Conservation (phyloP, 2,329 filamentous ascomycete genomes). For the Clarireedia monteithiana region DNA sequence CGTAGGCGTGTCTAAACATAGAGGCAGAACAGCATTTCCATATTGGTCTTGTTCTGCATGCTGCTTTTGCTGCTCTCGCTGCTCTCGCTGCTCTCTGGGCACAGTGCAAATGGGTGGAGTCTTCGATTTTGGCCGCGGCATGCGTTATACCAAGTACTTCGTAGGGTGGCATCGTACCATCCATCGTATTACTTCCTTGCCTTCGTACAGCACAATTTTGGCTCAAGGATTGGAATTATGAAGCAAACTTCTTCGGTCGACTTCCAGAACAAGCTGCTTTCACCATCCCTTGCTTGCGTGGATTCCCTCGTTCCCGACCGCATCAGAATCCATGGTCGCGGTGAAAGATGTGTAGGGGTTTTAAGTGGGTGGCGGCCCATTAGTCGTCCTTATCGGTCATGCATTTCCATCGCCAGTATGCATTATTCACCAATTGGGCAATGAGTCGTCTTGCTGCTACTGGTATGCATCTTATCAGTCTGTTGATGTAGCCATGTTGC, state of each 20-base stretch:
- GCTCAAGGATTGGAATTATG: not conserved
- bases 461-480: not conserved
- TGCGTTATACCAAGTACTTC: not conserved
- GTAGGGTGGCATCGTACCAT: not conserved
- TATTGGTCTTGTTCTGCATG: not conserved
- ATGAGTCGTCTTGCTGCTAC: not conserved
- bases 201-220: not conserved
- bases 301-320: not conserved
- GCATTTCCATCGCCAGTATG: not conserved
- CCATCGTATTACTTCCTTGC: not conserved
- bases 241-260: constrained; percentile 12
- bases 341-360: constrained; percentile 6
- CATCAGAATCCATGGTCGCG: constrained; percentile 1
- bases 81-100: not conserved
- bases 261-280: constrained; percentile 19
- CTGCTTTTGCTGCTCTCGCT: constrained; percentile 5
- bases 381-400: constrained; percentile 5
- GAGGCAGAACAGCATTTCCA: not conserved
- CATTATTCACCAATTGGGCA: constrained; percentile 11
- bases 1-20: constrained; percentile 8
- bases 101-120: not conserved
- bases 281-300: not conserved
- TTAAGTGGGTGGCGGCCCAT: not conserved
- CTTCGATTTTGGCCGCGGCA: constrained; percentile 1
- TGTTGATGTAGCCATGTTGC: constrained; percentile 1